A percentile compares a stretch with the other conserved stretches of the same genome.
Evolutionary conservation across 257 asterid genomes (phyloP).

Genomic region (Solanum pennellii): DNA sequence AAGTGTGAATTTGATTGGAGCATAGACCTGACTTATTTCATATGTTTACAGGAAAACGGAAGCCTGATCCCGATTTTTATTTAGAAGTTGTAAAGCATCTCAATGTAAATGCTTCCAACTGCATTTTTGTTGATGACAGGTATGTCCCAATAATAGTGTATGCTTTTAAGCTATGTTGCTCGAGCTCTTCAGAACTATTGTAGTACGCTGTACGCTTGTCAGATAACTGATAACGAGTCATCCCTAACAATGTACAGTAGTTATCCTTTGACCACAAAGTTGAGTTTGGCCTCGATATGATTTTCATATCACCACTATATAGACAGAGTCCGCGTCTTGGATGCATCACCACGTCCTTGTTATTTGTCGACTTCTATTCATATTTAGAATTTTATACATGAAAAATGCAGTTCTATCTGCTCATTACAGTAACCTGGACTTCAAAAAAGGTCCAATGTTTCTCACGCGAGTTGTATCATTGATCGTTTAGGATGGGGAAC

Average conservation of each 20-base stretch:
- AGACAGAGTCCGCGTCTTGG: neutral
- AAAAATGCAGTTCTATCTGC: neutral
- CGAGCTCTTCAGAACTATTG: neutral
- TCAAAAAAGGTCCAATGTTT: neutral
- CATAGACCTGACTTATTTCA: neutral
- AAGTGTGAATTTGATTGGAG: neutral
- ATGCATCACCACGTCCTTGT: neutral
- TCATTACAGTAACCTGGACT: neutral
- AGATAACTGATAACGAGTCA: neutral
- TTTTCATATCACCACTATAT: neutral
- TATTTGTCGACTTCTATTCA: neutral
- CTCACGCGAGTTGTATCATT: neutral
- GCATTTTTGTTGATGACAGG: slow-evolving; percentile 89
- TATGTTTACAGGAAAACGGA: slow-evolving; percentile 63
- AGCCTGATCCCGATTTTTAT: slow-evolving; percentile 78
- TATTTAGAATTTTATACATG: neutral
- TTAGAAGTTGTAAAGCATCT: slow-evolving; percentile 55
- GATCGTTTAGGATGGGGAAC: slow-evolving; percentile 48
- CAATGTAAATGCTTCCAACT: slow-evolving; percentile 47
- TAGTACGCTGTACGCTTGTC: no score
- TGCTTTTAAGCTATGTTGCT: neutral
- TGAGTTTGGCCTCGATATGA: neutral
- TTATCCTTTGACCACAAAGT: neutral
- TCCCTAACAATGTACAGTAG: neutral
- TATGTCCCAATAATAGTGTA: slow-evolving; percentile 1